These are phyloP conservation scores for Actinomucor elegans DNA, from an alignment of 371 early-diverging fungal genomes.

Conservation along the genomic window DNA sequence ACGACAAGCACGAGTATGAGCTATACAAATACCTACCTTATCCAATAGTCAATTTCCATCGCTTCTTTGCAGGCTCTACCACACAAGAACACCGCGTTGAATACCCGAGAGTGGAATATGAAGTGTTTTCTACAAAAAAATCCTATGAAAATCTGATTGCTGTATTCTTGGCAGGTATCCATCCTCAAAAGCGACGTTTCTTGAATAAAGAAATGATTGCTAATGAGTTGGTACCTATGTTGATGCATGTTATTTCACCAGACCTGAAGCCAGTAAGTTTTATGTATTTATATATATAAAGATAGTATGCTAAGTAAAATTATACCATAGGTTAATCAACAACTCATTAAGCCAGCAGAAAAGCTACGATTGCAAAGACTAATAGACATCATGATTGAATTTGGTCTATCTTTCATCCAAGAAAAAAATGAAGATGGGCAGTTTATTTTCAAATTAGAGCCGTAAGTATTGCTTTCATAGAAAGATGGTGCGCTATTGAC, in stretches of 20 bases:
- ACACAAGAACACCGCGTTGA: conserved; percentile 64
- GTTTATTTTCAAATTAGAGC: conserved; percentile 72
- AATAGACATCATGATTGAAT: conserved; percentile 72
- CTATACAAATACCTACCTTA: conserved; percentile 73
- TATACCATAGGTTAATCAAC: conserved; percentile 64
- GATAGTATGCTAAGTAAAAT: too few species aligned
- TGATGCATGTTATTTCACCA: conserved; percentile 79
- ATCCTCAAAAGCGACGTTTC: conserved; percentile 47
- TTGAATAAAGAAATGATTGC: conserved; percentile 48
- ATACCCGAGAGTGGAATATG: conserved; percentile 82
- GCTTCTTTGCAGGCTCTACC: conserved; percentile 75
- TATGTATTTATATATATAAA: too few species aligned
- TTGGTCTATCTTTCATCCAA: conserved; percentile 74
- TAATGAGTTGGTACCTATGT: conserved; percentile 62
- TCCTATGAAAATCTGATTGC: conserved; percentile 58
- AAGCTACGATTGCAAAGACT: conserved; percentile 56
- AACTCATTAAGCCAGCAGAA: conserved; percentile 76
- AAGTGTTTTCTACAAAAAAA: conserved; percentile 53
- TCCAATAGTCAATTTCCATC: conserved; percentile 75
- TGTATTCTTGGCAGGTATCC: conserved; percentile 54
- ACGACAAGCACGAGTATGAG: conserved; percentile 45
- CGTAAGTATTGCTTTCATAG: conserved; percentile 56
- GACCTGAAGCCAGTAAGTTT: conserved; percentile 68
- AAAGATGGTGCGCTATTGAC: background rate
- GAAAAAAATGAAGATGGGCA: conserved; percentile 71